Percentiles rank a stretch among this genome's conserved stretches.
These are phyloP conservation scores for Deinandra increscens DNA, from an alignment of 129 eudicot species.

Conservation along the genomic window DNA sequence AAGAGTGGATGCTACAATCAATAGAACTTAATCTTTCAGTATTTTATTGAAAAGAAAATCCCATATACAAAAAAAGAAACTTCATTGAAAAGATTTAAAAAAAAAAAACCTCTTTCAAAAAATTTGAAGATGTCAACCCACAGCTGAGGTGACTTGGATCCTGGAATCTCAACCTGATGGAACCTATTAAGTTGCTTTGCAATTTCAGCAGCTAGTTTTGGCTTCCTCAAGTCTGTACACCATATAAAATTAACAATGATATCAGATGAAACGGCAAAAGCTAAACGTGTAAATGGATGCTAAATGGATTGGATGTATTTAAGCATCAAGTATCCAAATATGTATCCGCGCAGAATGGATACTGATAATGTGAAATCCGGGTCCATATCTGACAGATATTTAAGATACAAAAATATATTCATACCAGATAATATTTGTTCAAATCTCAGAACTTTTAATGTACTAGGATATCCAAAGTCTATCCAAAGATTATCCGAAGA, in stretches of 20 bases:
- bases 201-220: conserved; percentile 77
- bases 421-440: neutral
- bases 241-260: neutral
- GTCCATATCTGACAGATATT: neutral
- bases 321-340: conserved; percentile 13
- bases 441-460: neutral
- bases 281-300: neutral
- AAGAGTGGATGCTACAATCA: conserved; percentile 73
- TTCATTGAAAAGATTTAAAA: neutral
- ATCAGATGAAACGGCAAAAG: neutral
- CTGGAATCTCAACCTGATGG: conserved; percentile 88
- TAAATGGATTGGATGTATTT: neutral
- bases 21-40: conserved; percentile 23
- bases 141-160: conserved; percentile 83
- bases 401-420: neutral
- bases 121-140: conserved; percentile 83
- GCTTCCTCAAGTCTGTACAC: conserved; percentile 71
- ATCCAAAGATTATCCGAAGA: conserved; percentile 5
- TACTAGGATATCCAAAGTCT: neutral
- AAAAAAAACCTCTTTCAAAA: conserved; percentile 58
- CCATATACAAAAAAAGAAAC: neutral
- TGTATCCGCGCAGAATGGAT: neutral
- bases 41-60: neutral
- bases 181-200: conserved; percentile 81
- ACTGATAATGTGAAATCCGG: conserved; percentile 10